Evolutionary conservation across 2,329 filamentous ascomycete genomes (phyloP), one percentile per base, ranked within the genome.

Genomic region (Helotiales sp.): DNA sequence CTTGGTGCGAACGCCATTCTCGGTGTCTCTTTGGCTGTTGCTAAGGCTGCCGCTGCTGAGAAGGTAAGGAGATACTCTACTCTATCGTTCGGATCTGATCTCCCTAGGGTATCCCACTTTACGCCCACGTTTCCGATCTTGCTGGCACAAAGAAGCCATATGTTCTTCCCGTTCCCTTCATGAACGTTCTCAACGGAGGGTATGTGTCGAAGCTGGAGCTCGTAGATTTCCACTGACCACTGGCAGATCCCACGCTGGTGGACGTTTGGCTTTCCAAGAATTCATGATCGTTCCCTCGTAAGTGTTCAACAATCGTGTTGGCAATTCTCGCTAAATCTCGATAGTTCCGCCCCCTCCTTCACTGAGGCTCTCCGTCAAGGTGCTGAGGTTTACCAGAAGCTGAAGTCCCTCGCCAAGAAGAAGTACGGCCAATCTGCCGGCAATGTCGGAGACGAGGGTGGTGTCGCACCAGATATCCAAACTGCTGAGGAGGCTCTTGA

Each of bases 371-470:
- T 99, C 81, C 93, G 93, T 76, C 91, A 96, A 80, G 95, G 95
- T 77, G 80, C 93, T 71, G 95, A 99, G 81, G 92, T 97, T 72
- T 99, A 99, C 88, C 93, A 98, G 80, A 89, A 90, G 80, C 90
- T 99, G 72, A 99, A 99, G 89, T 72, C 83, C 71, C 86, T 98
- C 63, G 93, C 95, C 77, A 98, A 98, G 90, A 95, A 97, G 90
- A 95, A 91, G 85, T 99, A 99, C 77, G 95, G 95, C 75, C 93
- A 96, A 80, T 97, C 95, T 65, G 95, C 95, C 67, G 95, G 93
- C 77, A 99, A 99, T 77, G 95, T 99, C 68, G 95, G 95, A 79
- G 95, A 99, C 75, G 95, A 99, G 87, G 95, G 95, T 84, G 95
- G 95, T 88, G 95, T 99, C 74, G 95, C 95, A 70, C 95, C 95